Percentiles rank a stretch among this genome's conserved stretches.
phyloP scores from a whole-genome alignment of 495 filamentous ascomycete species.

The Aspergillus sparsus region DNA sequence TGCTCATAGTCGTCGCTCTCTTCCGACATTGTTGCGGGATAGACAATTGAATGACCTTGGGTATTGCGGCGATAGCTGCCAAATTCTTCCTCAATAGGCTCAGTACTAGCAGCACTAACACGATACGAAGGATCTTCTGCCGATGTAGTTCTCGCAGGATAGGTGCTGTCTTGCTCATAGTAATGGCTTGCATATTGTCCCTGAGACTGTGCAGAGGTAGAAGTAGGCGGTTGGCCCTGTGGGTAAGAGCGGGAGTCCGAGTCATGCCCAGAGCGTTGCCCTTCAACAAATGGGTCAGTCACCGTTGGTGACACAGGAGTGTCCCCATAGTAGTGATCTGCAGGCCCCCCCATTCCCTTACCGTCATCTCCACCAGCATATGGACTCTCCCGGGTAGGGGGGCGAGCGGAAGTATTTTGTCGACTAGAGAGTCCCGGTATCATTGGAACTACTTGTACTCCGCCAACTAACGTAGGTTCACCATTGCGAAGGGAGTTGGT shows the following conservation, averaged over 20 bases:
- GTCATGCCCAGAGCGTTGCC: conserved; percentile 27
- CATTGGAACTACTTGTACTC: conserved; percentile 97
- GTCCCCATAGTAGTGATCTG: conserved; percentile 48
- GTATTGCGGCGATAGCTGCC: conserved; percentile 52
- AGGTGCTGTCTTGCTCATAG: conserved; percentile 50
- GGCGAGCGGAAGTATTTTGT: conserved; percentile 54
- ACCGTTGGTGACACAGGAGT: conserved; percentile 51
- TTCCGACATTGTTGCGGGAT: conserved; percentile 42
- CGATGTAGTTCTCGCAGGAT: conserved; percentile 37
- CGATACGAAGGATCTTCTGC: conserved; percentile 52
- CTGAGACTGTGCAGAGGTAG: conserved; percentile 30
- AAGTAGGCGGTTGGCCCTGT: conserved; percentile 26
- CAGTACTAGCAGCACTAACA: conserved; percentile 48
- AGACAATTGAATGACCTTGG: conserved; percentile 43
- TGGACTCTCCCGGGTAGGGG: conserved; percentile 50
- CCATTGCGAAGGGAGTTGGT: conserved; percentile 81
- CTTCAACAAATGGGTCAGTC: conserved; percentile 60
- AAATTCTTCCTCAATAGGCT: conserved; percentile 60
- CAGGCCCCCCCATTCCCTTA: conserved; percentile 29
- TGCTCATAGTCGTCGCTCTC: conserved; percentile 59
- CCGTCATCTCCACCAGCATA: conserved; percentile 36
- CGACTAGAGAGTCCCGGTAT: conserved; percentile 71
- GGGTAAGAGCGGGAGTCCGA: conserved; percentile 8
- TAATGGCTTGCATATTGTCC: conserved; percentile 37
- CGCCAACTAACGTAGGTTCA: conserved; percentile 85